These are phyloP conservation scores for Carex arenaria DNA, from an alignment of 202 grass and related monocot species.

Conservation along the genomic window DNA sequence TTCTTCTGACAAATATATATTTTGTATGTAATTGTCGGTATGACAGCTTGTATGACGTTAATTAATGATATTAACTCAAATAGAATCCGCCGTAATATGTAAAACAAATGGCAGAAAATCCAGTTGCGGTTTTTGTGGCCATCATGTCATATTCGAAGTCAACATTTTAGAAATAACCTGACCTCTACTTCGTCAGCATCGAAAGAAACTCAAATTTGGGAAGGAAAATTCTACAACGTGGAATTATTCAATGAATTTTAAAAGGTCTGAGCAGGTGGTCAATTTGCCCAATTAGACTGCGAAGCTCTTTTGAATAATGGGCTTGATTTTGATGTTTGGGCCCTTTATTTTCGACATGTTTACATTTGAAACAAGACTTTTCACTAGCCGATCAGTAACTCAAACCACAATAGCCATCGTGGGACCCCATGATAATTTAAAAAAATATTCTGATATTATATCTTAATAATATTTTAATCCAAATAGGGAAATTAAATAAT, in stretches of 20 bases:
- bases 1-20: neutral
- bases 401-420: neutral
- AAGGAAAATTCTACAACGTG: slow-evolving; percentile 4
- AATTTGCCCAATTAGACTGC: slow-evolving; percentile 1
- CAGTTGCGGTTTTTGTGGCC: neutral
- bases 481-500: slow-evolving; percentile 10
- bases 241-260: slow-evolving; percentile 9
- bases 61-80: neutral
- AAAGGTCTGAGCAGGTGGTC: neutral
- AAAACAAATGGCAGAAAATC: neutral
- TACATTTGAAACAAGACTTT: slow-evolving; percentile 8
- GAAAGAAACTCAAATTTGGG: neutral
- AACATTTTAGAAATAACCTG: slow-evolving; percentile 3
- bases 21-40: neutral
- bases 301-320: neutral
- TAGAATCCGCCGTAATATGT: neutral
- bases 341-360: slow-evolving; percentile 18
- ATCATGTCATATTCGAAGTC: slow-evolving; percentile 13
- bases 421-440: neutral
- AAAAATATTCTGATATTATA: neutral
- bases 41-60: slow-evolving; percentile 9
- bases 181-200: neutral
- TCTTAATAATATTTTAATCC: neutral
- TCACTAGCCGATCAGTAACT: neutral
- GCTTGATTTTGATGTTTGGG: slow-evolving; percentile 11